phyloP scores from a whole-genome alignment of 225 moss, liverwort and hornwort species.

The Sphagnum tenellum region DNA sequence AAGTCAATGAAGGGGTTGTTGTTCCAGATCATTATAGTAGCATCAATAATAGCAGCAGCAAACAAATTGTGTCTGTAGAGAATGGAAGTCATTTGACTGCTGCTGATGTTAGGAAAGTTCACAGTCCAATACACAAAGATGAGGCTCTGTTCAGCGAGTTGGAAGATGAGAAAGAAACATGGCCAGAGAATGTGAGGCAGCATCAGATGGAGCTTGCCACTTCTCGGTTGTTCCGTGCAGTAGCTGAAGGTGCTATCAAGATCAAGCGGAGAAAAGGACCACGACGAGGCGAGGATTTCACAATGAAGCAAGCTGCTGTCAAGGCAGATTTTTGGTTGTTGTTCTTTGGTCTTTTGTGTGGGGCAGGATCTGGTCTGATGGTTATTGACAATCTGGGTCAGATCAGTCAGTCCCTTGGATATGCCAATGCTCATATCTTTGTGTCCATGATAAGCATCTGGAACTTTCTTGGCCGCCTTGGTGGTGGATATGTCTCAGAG shows the following conservation, averaged over 20 bases:
- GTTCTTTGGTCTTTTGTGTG: conserved; percentile 56
- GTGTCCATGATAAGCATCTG: conserved; percentile 88
- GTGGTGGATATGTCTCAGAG: conserved; percentile 84
- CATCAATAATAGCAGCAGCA: conserved; percentile 9
- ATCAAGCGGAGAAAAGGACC: conserved; percentile 75
- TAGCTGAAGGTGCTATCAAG: conserved; percentile 62
- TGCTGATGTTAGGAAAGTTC: no score
- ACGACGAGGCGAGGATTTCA: conserved; percentile 83
- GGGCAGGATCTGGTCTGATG: conserved; percentile 74
- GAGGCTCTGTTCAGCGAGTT: conserved; percentile 68
- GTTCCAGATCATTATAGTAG: not conserved
- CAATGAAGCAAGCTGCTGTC: conserved; percentile 60
- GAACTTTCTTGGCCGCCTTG: conserved; percentile 89
- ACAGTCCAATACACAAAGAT: no score
- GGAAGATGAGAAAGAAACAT: conserved; percentile 48
- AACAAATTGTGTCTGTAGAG: conserved; percentile 1
- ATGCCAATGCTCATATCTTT: conserved; percentile 72
- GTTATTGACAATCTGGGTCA: conserved; percentile 90
- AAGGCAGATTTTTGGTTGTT: conserved; percentile 93
- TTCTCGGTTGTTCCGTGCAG: conserved; percentile 14
- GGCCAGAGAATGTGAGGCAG: conserved; percentile 16
- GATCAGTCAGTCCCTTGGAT: conserved; percentile 72
- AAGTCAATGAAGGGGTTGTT: no score
- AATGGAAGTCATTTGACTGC: not conserved
- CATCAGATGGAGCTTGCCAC: conserved; percentile 11